Evolutionary conservation across 148 eudicot species (phyloP).

Genomic region (Persicaria maculosa): DNA sequence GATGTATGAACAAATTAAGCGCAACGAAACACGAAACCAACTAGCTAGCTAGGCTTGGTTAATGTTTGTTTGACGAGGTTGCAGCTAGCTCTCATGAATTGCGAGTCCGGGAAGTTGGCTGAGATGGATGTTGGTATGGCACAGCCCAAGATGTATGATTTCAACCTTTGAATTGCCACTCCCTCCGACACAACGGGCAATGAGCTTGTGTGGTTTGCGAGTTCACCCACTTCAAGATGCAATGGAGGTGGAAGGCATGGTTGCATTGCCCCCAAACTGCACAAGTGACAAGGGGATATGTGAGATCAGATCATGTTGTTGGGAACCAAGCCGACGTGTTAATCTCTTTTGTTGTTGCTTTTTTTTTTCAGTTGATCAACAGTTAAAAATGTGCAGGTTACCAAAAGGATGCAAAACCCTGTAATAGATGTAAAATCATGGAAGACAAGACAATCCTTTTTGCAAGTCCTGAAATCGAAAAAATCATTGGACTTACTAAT

Average conservation of each 20-base stretch:
- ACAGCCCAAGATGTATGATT: not conserved
- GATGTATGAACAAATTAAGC: too few relatives aligned
- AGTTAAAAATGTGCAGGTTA: too few relatives aligned
- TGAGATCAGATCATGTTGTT: too few relatives aligned
- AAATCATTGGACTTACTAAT: conserved; percentile 42
- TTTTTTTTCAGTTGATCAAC: too few relatives aligned
- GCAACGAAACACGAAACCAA: too few relatives aligned
- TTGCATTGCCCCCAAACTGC: conserved; percentile 99
- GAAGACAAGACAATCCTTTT: too few relatives aligned
- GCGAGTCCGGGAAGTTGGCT: conserved; percentile 59
- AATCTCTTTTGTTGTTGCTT: too few relatives aligned
- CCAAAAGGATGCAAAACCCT: too few relatives aligned
- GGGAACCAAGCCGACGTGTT: too few relatives aligned
- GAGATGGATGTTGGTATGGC: conserved; percentile 24
- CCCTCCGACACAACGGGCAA: conserved; percentile 88
- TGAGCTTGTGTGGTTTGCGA: conserved; percentile 85
- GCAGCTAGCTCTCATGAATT: conserved; percentile 81
- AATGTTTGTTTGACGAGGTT: conserved; percentile 39
- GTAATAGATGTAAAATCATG: too few relatives aligned
- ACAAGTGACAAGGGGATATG: not conserved
- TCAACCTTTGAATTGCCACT: conserved; percentile 83
- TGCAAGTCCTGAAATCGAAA: too few relatives aligned
- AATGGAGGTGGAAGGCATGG: conserved; percentile 96
- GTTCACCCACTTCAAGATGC: conserved; percentile 97
- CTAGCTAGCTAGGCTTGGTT: not conserved